Evolutionary conservation across 345 rosid genomes (phyloP).

Genomic region (Sapria himalayana): DNA sequence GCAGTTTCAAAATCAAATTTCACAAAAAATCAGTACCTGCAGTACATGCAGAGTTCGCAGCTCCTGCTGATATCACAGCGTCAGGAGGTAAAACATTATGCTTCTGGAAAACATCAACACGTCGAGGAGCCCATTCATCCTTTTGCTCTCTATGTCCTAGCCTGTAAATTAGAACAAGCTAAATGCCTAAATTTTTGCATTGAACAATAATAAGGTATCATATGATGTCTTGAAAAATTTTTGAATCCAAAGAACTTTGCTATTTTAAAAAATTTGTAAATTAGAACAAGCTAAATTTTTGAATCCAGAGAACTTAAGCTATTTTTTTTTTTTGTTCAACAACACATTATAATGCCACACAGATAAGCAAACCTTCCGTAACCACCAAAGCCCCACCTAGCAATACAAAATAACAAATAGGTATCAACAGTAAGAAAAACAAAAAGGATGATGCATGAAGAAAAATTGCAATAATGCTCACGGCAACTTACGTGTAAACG

Average conservation of each 20-base stretch:
- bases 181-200: no score
- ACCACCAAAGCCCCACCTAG: conserved; percentile 98
- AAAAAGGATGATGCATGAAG: conserved; percentile 1
- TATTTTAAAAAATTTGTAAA: no score
- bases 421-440: conserved; percentile 8
- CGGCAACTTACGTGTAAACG: conserved; percentile 77
- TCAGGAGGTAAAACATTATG: conserved; percentile 54
- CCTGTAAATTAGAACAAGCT: conserved; percentile 23
- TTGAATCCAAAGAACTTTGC: no score
- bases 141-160: conserved; percentile 98
- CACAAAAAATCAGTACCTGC: conserved; percentile 35
- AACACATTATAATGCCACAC: no score
- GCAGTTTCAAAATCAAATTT: no score
- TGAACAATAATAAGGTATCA: no score
- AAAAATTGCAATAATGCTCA: conserved; percentile 3
- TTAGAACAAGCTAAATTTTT: no score
- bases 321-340: no score
- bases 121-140: conserved; percentile 95
- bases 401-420: conserved; percentile 10
- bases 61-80: conserved; percentile 75
- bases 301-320: no score
- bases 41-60: conserved; percentile 72
- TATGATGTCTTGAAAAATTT: no score
- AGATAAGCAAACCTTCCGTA: conserved; percentile 99
- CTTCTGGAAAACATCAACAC: conserved; percentile 57